phyloP scores from a whole-genome alignment of 345 rosid species.

The Pelargonium nanum region DNA sequence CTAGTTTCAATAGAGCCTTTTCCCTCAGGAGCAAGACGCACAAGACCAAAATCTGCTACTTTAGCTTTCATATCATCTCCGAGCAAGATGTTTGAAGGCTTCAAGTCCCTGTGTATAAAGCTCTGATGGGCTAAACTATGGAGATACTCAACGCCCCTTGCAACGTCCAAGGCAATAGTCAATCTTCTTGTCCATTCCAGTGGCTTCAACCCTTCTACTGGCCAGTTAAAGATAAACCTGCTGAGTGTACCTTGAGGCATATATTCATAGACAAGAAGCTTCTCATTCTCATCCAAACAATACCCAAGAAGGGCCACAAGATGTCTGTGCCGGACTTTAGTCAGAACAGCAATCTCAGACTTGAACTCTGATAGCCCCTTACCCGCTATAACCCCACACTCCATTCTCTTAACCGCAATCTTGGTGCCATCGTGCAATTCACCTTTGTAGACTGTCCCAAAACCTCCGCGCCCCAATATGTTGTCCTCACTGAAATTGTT shows the following conservation, averaged over 20 bases:
- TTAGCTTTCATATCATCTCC: constrained; percentile 90
- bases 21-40: constrained; percentile 87
- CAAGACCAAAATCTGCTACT: constrained; percentile 85
- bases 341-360: constrained; percentile 78
- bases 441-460: constrained; percentile 81
- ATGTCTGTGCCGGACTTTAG: constrained; percentile 77
- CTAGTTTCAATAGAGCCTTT: constrained; percentile 72
- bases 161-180: constrained; percentile 79
- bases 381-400: constrained; percentile 49
- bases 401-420: constrained; percentile 89
- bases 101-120: constrained; percentile 81
- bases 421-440: constrained; percentile 78
- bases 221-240: constrained; percentile 54
- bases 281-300: constrained; percentile 87
- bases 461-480: constrained; percentile 88
- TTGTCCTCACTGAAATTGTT: too few species aligned
- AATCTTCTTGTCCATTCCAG: constrained; percentile 71
- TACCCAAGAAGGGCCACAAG: constrained; percentile 78
- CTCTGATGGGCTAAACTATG: constrained; percentile 86
- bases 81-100: constrained; percentile 84
- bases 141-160: constrained; percentile 89
- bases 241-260: constrained; percentile 87
- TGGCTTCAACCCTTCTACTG: constrained; percentile 50
- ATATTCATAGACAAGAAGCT: constrained; percentile 73
- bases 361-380: constrained; percentile 63